Conservation (phyloP, 345 rosid genomes). For the Moricandia moricandioides region DNA sequence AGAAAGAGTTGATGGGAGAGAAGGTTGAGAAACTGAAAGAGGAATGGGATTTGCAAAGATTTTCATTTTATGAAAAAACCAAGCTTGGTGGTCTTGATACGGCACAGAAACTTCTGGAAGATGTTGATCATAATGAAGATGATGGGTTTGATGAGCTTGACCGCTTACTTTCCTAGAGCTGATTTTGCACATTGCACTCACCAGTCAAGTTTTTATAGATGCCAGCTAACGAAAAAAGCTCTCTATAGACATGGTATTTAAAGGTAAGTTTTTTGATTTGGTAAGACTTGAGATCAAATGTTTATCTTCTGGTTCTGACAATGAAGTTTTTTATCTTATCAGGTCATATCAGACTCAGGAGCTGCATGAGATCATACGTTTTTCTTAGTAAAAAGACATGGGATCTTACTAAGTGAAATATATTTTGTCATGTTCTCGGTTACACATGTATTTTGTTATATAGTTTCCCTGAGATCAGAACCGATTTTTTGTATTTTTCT, state of each 20-base stretch:
- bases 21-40: slow-evolving; percentile 45
- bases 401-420: too few species aligned
- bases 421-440: not conserved
- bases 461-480: too few species aligned
- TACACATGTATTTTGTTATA: not conserved
- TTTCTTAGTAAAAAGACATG: not conserved
- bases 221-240: not conserved
- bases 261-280: not conserved
- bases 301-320: slow-evolving; percentile 2
- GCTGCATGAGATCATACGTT: not conserved
- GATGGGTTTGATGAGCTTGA: slow-evolving; percentile 48
- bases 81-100: slow-evolving; percentile 32
- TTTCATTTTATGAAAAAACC: slow-evolving; percentile 46
- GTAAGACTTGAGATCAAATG: not conserved
- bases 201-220: not conserved
- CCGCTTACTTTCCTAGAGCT: slow-evolving; percentile 32
- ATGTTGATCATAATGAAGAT: not conserved
- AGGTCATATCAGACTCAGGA: not conserved
- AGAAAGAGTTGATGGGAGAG: slow-evolving; percentile 34
- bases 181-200: slow-evolving; percentile 15
- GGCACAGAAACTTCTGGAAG: not conserved
- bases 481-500: too few species aligned
- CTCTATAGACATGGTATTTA: not conserved
- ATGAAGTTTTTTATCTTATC: not conserved
- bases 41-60: slow-evolving; percentile 56